Evolutionary conservation across 1,139 yeast species (phyloP), one percentile per base, ranked within the genome.

Genomic region (Suhomyces ambrosiae): DNA sequence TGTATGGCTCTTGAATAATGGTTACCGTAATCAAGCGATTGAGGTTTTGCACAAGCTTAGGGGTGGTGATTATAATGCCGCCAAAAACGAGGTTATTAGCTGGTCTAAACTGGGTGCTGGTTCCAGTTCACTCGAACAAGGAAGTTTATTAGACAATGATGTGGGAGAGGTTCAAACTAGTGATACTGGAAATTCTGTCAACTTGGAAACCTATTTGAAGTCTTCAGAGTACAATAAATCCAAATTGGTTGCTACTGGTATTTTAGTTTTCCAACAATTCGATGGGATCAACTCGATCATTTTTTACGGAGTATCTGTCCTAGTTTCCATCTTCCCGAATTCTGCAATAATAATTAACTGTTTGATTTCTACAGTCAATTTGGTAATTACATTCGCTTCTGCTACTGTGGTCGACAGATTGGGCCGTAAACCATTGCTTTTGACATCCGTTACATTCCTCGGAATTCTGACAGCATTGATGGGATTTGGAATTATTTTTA

Each of bases 241-340:
- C 6, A 68, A 81, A 33, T 54, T 75, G 23, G 86, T 82, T 0
- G 84, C 90, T 4, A 79, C 89, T 0, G 81, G 86, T 2, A 74
- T 88, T 21, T 77, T 90, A 71, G 67, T 82, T n/a, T 82, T 90
- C 19, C 97, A 92, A 62, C 98, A 92, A 58, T 78, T 90, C 45
- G 82, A 90, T 50, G 98, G 98, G 18, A 86, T 92, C 56, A 92
- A 92, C 60, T 80, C 96, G 1, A 88, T 92, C 44, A 80, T 90
- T 17, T 88, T 90, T 58, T 92, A 90, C 58, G 97, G 98, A 3
- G 96, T 89, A 3, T 78, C 87, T 6, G 86, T 90, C 3, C 70
- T 92, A 38, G 72, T 83, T 13, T 68, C 78, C 6, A 68, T 85
- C 3, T 74, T 86, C 49, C 96, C 97, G 2, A 65, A 74, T 14